Evolutionary conservation across 495 filamentous ascomycete species (phyloP).

Genomic region (Darksidea phi): DNA sequence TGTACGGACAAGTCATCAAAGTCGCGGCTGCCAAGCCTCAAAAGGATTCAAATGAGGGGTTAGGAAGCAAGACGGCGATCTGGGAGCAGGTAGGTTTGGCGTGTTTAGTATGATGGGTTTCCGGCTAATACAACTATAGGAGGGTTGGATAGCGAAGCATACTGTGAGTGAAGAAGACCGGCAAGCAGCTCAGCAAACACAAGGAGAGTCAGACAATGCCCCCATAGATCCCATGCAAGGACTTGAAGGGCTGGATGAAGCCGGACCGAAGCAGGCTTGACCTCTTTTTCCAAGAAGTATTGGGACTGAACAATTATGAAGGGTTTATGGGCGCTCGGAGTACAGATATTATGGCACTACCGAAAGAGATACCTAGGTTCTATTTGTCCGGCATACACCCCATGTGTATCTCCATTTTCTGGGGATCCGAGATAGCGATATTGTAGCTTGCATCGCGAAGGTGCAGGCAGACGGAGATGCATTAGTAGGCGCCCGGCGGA

Average conservation of each 20-base stretch:
- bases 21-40: conserved; percentile 89
- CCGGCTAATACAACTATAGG: conserved; percentile 56
- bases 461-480: too few relatives aligned
- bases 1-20: conserved; percentile 90
- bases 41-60: conserved; percentile 79
- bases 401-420: too few relatives aligned
- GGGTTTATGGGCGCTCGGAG: neutral
- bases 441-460: too few relatives aligned
- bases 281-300: neutral
- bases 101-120: neutral
- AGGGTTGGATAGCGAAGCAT: conserved; percentile 88
- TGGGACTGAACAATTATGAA: too few relatives aligned
- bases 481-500: too few relatives aligned
- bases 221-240: conserved; percentile 92
- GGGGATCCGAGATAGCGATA: too few relatives aligned
- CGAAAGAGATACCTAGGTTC: too few relatives aligned
- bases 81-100: conserved; percentile 81
- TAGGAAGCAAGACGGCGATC: conserved; percentile 92
- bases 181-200: conserved; percentile 59
- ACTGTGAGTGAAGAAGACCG: conserved; percentile 86
- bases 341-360: too few relatives aligned
- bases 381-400: too few relatives aligned
- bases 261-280: conserved; percentile 70
- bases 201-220: conserved; percentile 49
- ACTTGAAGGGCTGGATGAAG: conserved; percentile 87